Evolutionary conservation across 1,284 basidiomycete species (phyloP).

Genomic region (Ceratobasidium sp.): DNA sequence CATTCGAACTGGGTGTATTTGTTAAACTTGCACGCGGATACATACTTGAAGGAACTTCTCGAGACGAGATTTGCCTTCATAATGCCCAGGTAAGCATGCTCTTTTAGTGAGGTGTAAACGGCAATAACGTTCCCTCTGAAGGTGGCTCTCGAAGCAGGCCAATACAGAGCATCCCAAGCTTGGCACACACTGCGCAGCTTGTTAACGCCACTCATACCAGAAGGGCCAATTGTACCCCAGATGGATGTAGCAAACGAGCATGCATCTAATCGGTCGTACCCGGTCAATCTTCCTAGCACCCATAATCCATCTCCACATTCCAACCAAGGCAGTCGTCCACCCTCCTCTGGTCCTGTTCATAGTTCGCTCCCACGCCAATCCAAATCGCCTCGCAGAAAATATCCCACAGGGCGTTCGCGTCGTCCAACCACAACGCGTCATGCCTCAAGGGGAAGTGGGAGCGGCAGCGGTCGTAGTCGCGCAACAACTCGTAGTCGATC

Average conservation of each 20-base stretch:
- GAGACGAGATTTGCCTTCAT: constrained; percentile 59
- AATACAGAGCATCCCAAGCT: constrained; percentile 69
- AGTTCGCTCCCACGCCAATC: constrained; percentile 7
- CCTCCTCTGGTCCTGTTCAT: constrained; percentile 30
- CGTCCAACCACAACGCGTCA: constrained; percentile 39
- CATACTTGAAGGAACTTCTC: constrained; percentile 66
- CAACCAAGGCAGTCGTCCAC: constrained; percentile 30
- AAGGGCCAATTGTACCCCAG: not conserved
- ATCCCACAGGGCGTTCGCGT: constrained; percentile 16
- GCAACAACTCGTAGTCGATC: constrained; percentile 35
- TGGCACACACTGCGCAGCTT: constrained; percentile 75
- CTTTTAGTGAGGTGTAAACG: not conserved
- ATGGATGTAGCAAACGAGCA: constrained; percentile 2
- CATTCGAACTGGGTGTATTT: constrained; percentile 63
- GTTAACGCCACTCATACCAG: constrained; percentile 62
- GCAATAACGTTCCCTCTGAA: constrained; percentile 4
- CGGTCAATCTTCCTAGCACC: constrained; percentile 20
- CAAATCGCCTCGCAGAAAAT: constrained; percentile 38
- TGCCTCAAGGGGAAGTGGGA: constrained; percentile 39
- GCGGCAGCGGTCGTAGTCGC: constrained; percentile 41
- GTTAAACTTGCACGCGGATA: constrained; percentile 73
- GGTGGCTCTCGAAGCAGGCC: constrained; percentile 59
- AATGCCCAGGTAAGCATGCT: constrained; percentile 52
- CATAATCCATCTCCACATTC: constrained; percentile 40
- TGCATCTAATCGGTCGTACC: constrained; percentile 29